Evolutionary conservation across 192 early-diverging fungal genomes (phyloP), one percentile per base, ranked within the genome.

Genomic region (Coemansia erecta): DNA sequence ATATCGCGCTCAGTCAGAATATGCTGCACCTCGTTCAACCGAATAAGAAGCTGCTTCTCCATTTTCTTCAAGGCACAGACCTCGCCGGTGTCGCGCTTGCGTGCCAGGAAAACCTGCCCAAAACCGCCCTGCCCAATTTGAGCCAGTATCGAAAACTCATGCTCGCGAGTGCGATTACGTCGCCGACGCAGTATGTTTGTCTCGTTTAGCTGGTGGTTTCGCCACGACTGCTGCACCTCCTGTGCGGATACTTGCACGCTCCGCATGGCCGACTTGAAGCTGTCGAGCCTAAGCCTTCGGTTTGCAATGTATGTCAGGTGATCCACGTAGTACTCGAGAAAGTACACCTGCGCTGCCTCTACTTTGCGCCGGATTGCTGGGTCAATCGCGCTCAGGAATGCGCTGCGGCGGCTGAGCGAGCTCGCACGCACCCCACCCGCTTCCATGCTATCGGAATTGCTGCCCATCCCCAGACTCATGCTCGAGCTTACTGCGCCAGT

Each of bases 111-210:
- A 45, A 92, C 89, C 69, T 90, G 86, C 0, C 90, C 89, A 61
- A 89, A 92, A 4, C 89, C 90, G 4, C 90, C 90, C 61, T 90
- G 90, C 0, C 90, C 90, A 40, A 92, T 84, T 53, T 90, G 90
- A 18, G 75, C 81, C 61, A 90, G 52, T 19, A 90, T 78, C 42
- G 83, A 60, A 68, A 92, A 92, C 56, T 89, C 82, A 22, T 81
- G 79, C 40, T 90, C 80, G 14, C 83, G 72, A 2, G 83, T 84
- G 13, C 89, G 72, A 18, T 84, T 89, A 26, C 92, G 77, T 7
- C 92, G 83, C 46, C 84, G 75, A 11, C 91, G 76, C 43, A 93
- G 70, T 12, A 68, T 57, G 44, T 69, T 80, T 8, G 83, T 76
- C 59, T 94, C 91, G 56, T 80, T 80, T 3, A 28, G 8, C 46